Conservation (phyloP, 2,329 filamentous ascomycete species). For the Claviceps monticola region DNA sequence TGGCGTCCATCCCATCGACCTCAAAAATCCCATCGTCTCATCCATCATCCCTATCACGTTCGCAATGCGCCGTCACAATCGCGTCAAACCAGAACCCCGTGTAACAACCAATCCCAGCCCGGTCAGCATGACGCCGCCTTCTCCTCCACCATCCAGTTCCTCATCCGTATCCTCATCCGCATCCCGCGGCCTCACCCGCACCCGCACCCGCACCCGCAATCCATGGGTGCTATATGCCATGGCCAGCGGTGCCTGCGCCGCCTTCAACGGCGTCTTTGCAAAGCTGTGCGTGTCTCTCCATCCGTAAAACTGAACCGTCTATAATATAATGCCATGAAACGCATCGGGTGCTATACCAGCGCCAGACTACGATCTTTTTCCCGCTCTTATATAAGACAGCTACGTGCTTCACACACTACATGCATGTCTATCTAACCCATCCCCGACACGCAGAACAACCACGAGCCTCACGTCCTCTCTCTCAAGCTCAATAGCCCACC, state of each 20-base stretch:
- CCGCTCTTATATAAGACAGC: neutral
- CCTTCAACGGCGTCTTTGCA: constrained; percentile 71
- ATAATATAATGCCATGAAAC: no score
- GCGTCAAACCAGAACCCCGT: neutral
- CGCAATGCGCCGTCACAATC: constrained; percentile 15
- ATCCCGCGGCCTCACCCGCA: constrained; percentile 18
- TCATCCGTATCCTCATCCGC: constrained; percentile 12
- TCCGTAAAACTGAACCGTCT: no score
- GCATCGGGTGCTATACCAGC: no score
- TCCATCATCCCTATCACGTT: no score
- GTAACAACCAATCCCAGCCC: neutral
- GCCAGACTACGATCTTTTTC: neutral
- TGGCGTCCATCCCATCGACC: no score
- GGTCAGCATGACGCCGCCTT: constrained; percentile 6
- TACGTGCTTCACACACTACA: no score
- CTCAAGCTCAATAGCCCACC: constrained; percentile 28
- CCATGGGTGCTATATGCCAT: constrained; percentile 58
- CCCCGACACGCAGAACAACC: constrained; percentile 30
- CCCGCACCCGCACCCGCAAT: constrained; percentile 18
- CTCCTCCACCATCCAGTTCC: constrained; percentile 13
- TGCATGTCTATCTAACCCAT: neutral
- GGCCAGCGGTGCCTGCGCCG: constrained; percentile 62
- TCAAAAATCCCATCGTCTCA: no score
- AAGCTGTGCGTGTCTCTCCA: constrained; percentile 47
- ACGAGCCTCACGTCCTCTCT: constrained; percentile 39